These are phyloP conservation scores for Lentinus tigrinus DNA, from an alignment of 768 basidiomycete genomes.

Conservation along the genomic window DNA sequence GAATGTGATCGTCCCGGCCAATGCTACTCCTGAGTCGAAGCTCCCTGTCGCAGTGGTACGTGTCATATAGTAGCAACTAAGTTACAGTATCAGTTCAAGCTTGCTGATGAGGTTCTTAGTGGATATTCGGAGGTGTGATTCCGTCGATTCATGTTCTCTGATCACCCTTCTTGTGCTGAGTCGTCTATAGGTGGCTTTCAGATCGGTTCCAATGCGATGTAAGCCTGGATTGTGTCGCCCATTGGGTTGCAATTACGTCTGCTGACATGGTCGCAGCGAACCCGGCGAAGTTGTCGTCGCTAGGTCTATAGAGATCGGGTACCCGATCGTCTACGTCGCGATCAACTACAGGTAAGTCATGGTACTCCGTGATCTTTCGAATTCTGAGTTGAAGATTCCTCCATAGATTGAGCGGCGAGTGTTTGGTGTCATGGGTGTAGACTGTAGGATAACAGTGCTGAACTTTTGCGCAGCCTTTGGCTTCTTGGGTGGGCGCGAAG, in stretches of 20 bases:
- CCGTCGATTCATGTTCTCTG: no score
- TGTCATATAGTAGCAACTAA: neutral
- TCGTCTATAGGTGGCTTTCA: neutral
- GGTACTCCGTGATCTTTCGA: neutral
- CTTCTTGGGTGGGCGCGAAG: constrained; percentile 22
- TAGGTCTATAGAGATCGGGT: constrained; percentile 40
- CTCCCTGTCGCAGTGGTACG: constrained; percentile 24
- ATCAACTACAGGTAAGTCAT: constrained; percentile 50
- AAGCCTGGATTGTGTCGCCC: neutral
- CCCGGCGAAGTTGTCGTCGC: constrained; percentile 43
- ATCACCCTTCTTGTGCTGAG: neutral
- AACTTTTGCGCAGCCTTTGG: constrained; percentile 9
- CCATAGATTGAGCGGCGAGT: neutral
- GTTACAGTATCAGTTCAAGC: neutral
- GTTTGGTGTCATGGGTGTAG: no score
- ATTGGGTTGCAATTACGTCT: no score
- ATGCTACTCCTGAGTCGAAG: neutral
- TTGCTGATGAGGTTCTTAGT: neutral
- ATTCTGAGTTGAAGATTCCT: no score
- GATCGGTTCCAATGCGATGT: constrained; percentile 1
- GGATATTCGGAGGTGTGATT: constrained; percentile 1
- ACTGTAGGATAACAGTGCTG: no score
- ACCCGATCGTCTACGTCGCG: constrained; percentile 52
- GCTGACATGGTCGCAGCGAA: constrained; percentile 28
- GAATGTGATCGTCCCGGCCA: constrained; percentile 17